These are phyloP conservation scores for Parascedosporium putredinis DNA, from an alignment of 2,329 filamentous ascomycete species.

Conservation along the genomic window DNA sequence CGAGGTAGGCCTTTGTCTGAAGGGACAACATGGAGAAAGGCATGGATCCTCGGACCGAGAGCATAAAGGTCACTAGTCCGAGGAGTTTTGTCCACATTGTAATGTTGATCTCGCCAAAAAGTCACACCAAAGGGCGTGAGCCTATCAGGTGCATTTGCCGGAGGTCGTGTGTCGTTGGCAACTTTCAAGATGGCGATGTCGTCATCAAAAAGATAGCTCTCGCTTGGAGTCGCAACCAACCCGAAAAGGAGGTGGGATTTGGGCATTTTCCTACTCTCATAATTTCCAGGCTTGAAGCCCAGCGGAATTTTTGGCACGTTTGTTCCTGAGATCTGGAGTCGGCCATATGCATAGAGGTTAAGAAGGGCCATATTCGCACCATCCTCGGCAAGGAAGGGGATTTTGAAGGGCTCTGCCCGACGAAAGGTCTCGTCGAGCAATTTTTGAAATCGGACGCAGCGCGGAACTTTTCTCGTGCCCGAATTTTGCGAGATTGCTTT, in stretches of 20 bases:
- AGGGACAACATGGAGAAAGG: conserved; percentile 40
- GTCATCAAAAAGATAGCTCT: conserved; percentile 48
- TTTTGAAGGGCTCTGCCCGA: conserved; percentile 25
- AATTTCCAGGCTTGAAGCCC: conserved; percentile 61
- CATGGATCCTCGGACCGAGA: conserved; percentile 52
- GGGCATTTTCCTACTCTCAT: conserved; percentile 59
- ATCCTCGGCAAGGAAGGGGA: conserved; percentile 51
- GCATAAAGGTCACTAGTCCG: conserved; percentile 48
- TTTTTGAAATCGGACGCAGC: conserved; percentile 51
- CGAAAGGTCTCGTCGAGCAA: conserved; percentile 47
- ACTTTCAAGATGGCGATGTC: conserved; percentile 31
- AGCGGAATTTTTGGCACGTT: conserved; percentile 54
- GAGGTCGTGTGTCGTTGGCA: conserved; percentile 27
- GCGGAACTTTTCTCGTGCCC: conserved; percentile 43
- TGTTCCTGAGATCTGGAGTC: conserved; percentile 40
- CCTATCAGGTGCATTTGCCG: conserved; percentile 27
- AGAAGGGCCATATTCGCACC: conserved; percentile 56
- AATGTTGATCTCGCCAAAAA: conserved; percentile 50
- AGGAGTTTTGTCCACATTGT: conserved; percentile 55
- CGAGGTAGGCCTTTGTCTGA: conserved; percentile 46
- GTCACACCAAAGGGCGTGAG: conserved; percentile 64
- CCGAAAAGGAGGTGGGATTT: conserved; percentile 56
- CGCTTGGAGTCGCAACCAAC: conserved; percentile 46
- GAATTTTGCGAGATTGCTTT: conserved; percentile 44
- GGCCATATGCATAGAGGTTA: conserved; percentile 51